Evolutionary conservation across 164 flowering plant genomes (phyloP).

Genomic region (Malania oleifera): DNA sequence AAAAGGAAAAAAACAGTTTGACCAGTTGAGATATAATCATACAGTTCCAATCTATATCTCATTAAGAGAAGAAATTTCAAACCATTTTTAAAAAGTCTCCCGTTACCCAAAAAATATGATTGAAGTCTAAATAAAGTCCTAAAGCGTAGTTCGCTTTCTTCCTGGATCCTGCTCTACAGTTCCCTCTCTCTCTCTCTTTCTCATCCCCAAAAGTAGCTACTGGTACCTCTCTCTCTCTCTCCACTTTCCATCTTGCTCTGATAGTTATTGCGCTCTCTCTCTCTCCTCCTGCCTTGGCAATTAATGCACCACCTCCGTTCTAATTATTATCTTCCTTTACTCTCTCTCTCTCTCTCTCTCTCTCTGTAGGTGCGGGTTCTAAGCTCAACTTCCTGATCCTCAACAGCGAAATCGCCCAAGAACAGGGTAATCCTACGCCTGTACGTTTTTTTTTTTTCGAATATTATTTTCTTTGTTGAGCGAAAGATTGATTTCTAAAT

Average conservation of each 20-base stretch:
- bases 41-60: too few relatives aligned
- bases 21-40: too few relatives aligned
- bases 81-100: too few relatives aligned
- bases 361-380: too few relatives aligned
- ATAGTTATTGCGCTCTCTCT: constrained; percentile 21
- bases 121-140: too few relatives aligned
- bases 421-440: background rate
- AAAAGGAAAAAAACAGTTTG: too few relatives aligned
- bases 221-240: background rate
- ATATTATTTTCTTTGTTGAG: too few relatives aligned
- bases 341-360: background rate
- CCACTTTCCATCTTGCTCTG: constrained; percentile 14
- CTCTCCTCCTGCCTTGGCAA: constrained; percentile 18
- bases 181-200: constrained; percentile 2
- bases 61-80: too few relatives aligned
- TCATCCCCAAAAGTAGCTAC: constrained; percentile 8
- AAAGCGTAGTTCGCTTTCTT: too few relatives aligned
- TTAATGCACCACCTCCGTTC: constrained; percentile 17
- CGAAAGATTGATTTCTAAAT: background rate
- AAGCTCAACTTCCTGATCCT: background rate
- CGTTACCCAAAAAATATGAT: too few relatives aligned
- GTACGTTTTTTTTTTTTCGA: background rate
- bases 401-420: background rate
- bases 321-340: background rate
- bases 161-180: too few relatives aligned